These are phyloP conservation scores for Streptanthus diversifolius DNA, from an alignment of 345 rosid genomes.

Conservation along the genomic window DNA sequence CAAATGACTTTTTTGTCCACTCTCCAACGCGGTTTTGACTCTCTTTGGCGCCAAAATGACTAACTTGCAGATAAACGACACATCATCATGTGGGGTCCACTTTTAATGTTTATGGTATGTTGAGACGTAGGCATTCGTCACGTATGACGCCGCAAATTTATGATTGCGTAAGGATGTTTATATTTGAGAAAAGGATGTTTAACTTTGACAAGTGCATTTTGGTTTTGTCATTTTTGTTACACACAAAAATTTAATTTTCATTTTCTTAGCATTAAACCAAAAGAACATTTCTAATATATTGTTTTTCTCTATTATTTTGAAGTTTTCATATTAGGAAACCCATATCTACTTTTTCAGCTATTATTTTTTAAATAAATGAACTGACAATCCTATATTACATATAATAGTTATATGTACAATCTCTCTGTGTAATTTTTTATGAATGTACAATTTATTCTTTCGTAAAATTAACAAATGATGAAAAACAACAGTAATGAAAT, in stretches of 20 bases:
- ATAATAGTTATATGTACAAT: not conserved
- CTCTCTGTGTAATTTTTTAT: not conserved
- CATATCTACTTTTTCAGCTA: not conserved
- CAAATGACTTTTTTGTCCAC: not conserved
- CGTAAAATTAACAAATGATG: not conserved
- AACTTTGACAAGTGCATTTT: not conserved
- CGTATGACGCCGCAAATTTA: conserved; percentile 6
- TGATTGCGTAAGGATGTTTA: conserved; percentile 3
- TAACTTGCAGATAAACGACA: not conserved
- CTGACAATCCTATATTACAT: no score
- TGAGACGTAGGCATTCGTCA: conserved; percentile 16
- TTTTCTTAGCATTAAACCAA: not conserved
- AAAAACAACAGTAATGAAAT: no score
- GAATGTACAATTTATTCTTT: not conserved
- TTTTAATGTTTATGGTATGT: not conserved
- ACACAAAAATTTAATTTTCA: no score
- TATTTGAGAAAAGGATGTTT: not conserved
- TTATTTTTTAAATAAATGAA: no score
- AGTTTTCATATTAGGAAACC: not conserved
- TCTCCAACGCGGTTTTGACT: conserved; percentile 25
- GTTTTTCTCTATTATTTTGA: not conserved
- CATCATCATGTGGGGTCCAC: conserved; percentile 6
- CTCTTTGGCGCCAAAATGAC: conserved; percentile 24
- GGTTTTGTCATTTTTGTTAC: not conserved
- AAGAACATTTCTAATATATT: not conserved